Evolutionary conservation across 176 grass and related monocot genomes (phyloP).

Genomic region (Triticum aestivum): DNA sequence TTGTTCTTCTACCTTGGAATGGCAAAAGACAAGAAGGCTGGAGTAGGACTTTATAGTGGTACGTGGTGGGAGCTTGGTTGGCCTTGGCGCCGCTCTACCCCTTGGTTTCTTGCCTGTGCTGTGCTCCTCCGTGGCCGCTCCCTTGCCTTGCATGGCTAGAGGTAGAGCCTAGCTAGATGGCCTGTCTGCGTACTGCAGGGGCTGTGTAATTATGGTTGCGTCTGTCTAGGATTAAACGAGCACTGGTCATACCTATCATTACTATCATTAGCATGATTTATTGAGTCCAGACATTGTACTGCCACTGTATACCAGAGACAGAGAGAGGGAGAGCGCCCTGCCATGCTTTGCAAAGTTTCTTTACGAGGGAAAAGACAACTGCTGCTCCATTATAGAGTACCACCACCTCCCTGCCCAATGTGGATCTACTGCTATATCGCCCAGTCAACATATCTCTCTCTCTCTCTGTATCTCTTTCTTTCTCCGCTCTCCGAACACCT

Average conservation of each 20-base stretch:
- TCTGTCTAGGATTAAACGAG: constrained; percentile 57
- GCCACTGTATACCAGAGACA: neutral
- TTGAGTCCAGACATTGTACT: constrained; percentile 18
- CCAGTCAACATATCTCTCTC: no score
- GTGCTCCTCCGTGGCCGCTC: neutral
- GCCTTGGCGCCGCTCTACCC: neutral
- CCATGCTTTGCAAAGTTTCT: constrained; percentile 6
- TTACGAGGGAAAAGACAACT: neutral
- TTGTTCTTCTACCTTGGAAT: neutral
- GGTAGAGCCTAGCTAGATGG: no score
- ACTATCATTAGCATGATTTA: constrained; percentile 56
- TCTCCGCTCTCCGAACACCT: no score
- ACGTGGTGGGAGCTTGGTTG: neutral
- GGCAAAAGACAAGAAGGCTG: neutral
- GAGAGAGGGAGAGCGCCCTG: neutral
- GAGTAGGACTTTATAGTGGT: constrained; percentile 4
- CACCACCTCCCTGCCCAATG: neutral
- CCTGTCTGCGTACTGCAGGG: neutral
- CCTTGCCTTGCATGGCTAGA: neutral
- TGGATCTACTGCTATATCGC: neutral
- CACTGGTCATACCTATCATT: constrained; percentile 45
- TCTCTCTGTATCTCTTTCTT: no score
- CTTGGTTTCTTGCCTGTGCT: neutral
- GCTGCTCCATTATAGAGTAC: neutral
- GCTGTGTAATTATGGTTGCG: constrained; percentile 41